Evolutionary conservation across 2,329 filamentous ascomycete genomes (phyloP), one percentile per base, ranked within the genome.

Genomic region (Massarina eburnea): DNA sequence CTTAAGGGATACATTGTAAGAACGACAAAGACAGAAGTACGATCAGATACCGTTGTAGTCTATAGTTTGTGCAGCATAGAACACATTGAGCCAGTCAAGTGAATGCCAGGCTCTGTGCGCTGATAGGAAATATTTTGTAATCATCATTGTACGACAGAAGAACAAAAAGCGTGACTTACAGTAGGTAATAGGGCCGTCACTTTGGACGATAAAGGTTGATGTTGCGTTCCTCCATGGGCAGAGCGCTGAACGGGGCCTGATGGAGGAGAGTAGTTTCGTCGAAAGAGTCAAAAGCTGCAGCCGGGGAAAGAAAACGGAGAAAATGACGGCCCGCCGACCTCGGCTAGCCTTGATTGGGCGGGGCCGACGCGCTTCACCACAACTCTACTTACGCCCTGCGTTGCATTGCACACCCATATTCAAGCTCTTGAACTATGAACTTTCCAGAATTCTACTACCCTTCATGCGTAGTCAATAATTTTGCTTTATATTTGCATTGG

Each of bases 31-130:
- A 36, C 35, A 9, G 27, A 32, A 15, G 20, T 36, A 32, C 33
- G 49, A 55, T 68, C 66, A 69, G 66, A 69, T 67, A 68, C 65
- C 64, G 66, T 69, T 67, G 66, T 68, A 69, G 66, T 69, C 65
- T 68, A 61, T 59, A 55, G 54, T 59, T 55, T 58, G 51, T 49
- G 55, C 62, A 67, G 54, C 64, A 69, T 62, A 54, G 62, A 59
- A 43, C 48, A 45, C 52, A 45, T n/a, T 49, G 46, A 51, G 51
- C 50, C 57, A 61, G 53, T 45, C 63, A 67, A 66, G 45, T 65
- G 62, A 66, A 64, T 64, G 61, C 51, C 39, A 48, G 56, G 54
- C 48, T 48, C 41, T 50, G 44, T 49, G 48, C 42, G 49, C 57
- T 54, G 45, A 62, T 58, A 58, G 59, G 58, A 57, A 53, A 55